phyloP scores from a whole-genome alignment of 2,329 filamentous ascomycete species.

The Arthrobotrys pseudoclavata region DNA sequence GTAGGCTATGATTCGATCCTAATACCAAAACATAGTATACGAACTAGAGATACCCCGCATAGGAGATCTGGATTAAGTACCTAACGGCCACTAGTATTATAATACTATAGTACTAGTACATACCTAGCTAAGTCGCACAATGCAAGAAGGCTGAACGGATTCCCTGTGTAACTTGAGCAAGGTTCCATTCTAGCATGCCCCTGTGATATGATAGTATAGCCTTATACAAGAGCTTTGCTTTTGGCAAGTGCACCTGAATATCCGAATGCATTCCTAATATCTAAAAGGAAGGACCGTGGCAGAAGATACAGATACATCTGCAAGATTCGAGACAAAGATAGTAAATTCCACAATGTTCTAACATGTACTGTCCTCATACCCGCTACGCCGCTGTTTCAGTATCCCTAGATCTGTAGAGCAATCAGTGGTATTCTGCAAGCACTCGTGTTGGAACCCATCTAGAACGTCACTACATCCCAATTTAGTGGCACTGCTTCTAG shows the following conservation, averaged over 20 bases:
- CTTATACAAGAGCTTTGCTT: neutral
- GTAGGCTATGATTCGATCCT: too few relatives aligned
- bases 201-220: constrained; percentile 1
- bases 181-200: neutral
- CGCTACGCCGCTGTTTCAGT: neutral
- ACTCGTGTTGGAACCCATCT: neutral
- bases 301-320: too few relatives aligned
- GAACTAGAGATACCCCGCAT: neutral
- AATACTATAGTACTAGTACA: neutral
- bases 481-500: neutral
- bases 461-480: neutral
- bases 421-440: neutral
- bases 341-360: neutral
- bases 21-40: too few relatives aligned
- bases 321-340: neutral
- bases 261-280: too few relatives aligned
- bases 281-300: too few relatives aligned
- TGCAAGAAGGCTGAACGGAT: neutral
- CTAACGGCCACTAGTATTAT: neutral
- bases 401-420: neutral
- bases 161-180: neutral
- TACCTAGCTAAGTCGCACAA: neutral
- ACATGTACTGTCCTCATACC: too few relatives aligned
- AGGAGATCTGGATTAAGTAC: neutral
- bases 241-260: too few relatives aligned